Evolutionary conservation across 1,284 basidiomycete genomes (phyloP).

Genomic region (Trichosporon sp.): DNA sequence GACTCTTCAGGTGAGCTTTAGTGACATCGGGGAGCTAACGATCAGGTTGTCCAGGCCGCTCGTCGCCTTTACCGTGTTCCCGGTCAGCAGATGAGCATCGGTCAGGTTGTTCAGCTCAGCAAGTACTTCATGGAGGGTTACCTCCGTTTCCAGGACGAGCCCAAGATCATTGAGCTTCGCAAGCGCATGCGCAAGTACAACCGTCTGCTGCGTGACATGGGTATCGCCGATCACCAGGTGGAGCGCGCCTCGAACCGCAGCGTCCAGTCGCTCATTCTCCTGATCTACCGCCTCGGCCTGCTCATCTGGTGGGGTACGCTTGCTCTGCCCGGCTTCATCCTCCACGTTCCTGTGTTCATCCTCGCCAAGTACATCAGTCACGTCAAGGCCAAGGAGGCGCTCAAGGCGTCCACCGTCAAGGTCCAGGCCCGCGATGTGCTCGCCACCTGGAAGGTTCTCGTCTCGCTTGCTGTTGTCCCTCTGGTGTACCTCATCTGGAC

Average conservation of each 20-base stretch:
- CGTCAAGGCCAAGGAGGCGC: slow-evolving; percentile 93
- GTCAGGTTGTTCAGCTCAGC: slow-evolving; percentile 96
- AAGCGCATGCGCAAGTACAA: slow-evolving; percentile 92
- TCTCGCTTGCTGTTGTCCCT: slow-evolving; percentile 87
- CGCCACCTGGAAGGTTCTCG: slow-evolving; percentile 97
- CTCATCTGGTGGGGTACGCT: slow-evolving; percentile 82
- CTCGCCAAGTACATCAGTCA: slow-evolving; percentile 85
- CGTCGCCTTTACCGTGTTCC: slow-evolving; percentile 93
- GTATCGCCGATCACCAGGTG: slow-evolving; percentile 98
- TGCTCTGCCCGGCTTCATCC: slow-evolving; percentile 89
- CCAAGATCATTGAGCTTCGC: slow-evolving; percentile 79
- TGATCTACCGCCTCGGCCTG: slow-evolving; percentile 81
- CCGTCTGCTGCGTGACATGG: slow-evolving; percentile 83
- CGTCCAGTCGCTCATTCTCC: slow-evolving; percentile 84
- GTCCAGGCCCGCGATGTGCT: slow-evolving; percentile 92
- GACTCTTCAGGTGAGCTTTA: slow-evolving; percentile 79
- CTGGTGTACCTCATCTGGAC: slow-evolving; percentile 85
- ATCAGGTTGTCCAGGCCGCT: slow-evolving; percentile 97
- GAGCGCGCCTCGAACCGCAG: slow-evolving; percentile 74
- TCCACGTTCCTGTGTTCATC: slow-evolving; percentile 95
- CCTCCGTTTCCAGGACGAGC: slow-evolving; percentile 89
- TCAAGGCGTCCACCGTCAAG: slow-evolving; percentile 95
- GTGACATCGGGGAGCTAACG: neutral
- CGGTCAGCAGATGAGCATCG: slow-evolving; percentile 88
- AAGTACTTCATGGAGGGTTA: slow-evolving; percentile 94